phyloP scores from a whole-genome alignment of 495 filamentous ascomycete species.

The Aspergillus avenaceus region DNA sequence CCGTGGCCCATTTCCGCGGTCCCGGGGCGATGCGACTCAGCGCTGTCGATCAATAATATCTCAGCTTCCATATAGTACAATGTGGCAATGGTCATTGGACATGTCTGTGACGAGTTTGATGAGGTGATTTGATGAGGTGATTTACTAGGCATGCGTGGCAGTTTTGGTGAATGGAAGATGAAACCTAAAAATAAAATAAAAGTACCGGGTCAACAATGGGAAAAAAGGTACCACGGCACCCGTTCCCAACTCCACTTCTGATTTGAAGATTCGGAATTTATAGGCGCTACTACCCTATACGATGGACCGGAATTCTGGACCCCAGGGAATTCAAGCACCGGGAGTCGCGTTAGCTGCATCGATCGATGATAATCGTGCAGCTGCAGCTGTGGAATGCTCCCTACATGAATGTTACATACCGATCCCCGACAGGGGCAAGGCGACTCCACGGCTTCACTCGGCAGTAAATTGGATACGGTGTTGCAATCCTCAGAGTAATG shows the following conservation, averaged over 20 bases:
- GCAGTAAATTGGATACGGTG: neutral
- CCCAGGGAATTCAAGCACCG: neutral
- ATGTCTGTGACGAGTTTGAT: conserved; percentile 3
- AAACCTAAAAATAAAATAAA: neutral
- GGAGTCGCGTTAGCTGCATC: neutral
- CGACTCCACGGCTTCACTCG: neutral
- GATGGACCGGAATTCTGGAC: neutral
- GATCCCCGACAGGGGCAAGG: neutral
- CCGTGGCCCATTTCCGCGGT: neutral
- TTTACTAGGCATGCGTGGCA: neutral
- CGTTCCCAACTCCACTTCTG: neutral
- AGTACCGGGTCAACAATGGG: too few relatives aligned
- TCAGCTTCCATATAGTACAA: neutral
- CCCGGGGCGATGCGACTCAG: neutral
- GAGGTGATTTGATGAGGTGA: neutral
- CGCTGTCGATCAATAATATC: neutral
- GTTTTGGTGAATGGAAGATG: neutral
- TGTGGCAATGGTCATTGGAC: neutral
- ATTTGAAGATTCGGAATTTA: neutral
- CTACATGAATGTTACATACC: neutral
- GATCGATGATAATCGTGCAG: conserved; percentile 4
- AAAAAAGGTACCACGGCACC: neutral
- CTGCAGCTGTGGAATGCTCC: conserved; percentile 2
- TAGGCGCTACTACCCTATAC: neutral
- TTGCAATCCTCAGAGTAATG: too few relatives aligned